Conservation (phyloP, 352 stramenopile species). For the Phytophthora pluvialis region DNA sequence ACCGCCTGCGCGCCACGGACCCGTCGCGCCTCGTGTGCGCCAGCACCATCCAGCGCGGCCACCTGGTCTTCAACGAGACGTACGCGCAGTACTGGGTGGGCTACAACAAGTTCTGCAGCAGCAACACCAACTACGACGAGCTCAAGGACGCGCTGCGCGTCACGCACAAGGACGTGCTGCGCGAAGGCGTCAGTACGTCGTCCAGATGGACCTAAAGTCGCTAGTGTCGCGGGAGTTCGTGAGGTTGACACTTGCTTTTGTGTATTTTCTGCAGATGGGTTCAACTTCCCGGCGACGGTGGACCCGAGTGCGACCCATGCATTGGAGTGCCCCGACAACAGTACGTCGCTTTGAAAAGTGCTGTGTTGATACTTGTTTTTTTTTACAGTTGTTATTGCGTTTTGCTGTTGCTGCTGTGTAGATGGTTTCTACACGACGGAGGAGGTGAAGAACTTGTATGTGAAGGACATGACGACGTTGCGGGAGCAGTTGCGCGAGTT, state of each 20-base stretch:
- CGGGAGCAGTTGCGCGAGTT: conserved; percentile 78
- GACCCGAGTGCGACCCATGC: conserved; percentile 64
- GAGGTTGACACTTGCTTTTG: conserved; percentile 2
- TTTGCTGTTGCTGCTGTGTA: conserved; percentile 15
- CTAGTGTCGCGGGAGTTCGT: conserved; percentile 11
- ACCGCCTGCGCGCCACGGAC: conserved; percentile 76
- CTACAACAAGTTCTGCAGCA: conserved; percentile 89
- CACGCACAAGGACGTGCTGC: conserved; percentile 75
- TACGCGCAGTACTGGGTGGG: conserved; percentile 91
- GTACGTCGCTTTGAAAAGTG: conserved; percentile 37
- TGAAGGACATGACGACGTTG: conserved; percentile 74
- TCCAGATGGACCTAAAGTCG: neutral
- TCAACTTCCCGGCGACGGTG: conserved; percentile 65
- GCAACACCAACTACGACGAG: conserved; percentile 71
- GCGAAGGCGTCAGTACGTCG: conserved; percentile 79
- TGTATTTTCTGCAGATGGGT: conserved; percentile 44
- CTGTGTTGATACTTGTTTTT: neutral
- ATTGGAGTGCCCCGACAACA: conserved; percentile 65
- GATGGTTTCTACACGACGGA: conserved; percentile 66
- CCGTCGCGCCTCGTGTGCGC: conserved; percentile 82
- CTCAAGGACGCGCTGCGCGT: conserved; percentile 73
- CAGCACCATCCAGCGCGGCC: conserved; percentile 81
- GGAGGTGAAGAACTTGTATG: conserved; percentile 67
- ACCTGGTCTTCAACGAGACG: conserved; percentile 89
- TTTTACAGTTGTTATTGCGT: neutral